Base-by-base conservation (phyloP, 352 stramenopile genomes). In the Phytophthora macrochlamydospora region DNA sequence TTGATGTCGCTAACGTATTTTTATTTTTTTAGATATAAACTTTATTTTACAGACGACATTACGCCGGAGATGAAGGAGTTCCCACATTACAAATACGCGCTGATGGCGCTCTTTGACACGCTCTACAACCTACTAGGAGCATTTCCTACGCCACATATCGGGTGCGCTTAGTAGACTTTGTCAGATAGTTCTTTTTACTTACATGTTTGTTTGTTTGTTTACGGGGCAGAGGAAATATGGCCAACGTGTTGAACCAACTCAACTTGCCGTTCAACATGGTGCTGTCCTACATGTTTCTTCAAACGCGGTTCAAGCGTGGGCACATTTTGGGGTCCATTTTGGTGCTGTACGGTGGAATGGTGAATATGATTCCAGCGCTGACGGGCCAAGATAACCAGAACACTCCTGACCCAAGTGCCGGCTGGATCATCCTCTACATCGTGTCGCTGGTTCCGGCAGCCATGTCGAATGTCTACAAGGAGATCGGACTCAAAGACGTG, bases 221-320 rank as follows among this genome's bases (percentile, higher is more conserved):
- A 11, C 6, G 9, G 6, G 7, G 33, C 50, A 94, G 89, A 55
- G 87, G 87, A 29, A 94, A 94, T 71, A 71, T 95, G 64, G 78
- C 85, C 29, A 95, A 95, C 63, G 87, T 96, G 48, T 59, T 96
- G 29, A 91, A 86, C 56, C 89, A 96, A 62, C 67, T 93, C 43
- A 93, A 89, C 61, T 71, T 96, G 50, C 89, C 89, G 65, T 89
- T 96, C 68, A 95, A 96, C 71, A 95, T 96, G 87, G 42, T 89
- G 51, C 65, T 94, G 42, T 90, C 87, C 32, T 91, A 91, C 70
- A 67, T 92, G 18, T 89, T 96, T 46, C 66, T 96, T 13, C 73
- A 79, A 32, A 92, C 86, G 51, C 76, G 76, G 29, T 96, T 94
- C 78, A 93, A 93, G 62, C 84, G 86, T 24, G 83, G 81, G 38